Conservation (phyloP, 2,329 filamentous ascomycete genomes). For the Sordariomycetes sp. region DNA sequence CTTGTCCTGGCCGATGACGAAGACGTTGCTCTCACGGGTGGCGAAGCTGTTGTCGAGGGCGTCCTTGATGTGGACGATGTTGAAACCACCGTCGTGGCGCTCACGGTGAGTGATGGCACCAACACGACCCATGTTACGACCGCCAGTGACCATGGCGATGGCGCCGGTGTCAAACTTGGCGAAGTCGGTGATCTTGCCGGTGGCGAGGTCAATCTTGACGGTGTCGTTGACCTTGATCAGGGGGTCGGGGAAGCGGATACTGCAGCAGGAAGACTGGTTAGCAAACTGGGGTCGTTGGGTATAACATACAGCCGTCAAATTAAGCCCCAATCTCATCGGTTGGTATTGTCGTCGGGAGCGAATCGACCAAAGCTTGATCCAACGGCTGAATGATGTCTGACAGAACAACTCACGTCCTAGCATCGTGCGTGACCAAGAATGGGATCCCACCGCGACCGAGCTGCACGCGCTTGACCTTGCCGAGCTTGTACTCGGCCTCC, state of each 20-base stretch:
- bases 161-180: conserved; percentile 98
- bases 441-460: conserved; percentile 99
- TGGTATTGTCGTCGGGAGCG: conserved; percentile 12
- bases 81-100: conserved; percentile 99
- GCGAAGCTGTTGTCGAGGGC: conserved; percentile 99
- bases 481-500: conserved; percentile 99
- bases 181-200: conserved; percentile 96
- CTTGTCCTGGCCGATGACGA: conserved; percentile 97
- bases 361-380: conserved; percentile 93
- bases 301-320: conserved; percentile 38
- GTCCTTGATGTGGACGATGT: conserved; percentile 99
- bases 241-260: conserved; percentile 98
- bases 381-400: conserved; percentile 99
- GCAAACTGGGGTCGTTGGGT: conserved; percentile 16
- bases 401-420: conserved; percentile 94
- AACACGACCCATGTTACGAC: conserved; percentile 99
- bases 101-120: conserved; percentile 99
- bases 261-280: conserved; percentile 31
- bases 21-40: conserved; percentile 98
- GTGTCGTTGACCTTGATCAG: conserved; percentile 99
- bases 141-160: conserved; percentile 97
- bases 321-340: conserved; percentile 17
- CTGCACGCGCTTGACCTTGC: conserved; percentile 99
- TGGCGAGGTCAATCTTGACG: conserved; percentile 95
- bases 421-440: conserved; percentile 99